Evolutionary conservation across 108 stramenopile species (phyloP).

Genomic region (Conticribra weissflogii): DNA sequence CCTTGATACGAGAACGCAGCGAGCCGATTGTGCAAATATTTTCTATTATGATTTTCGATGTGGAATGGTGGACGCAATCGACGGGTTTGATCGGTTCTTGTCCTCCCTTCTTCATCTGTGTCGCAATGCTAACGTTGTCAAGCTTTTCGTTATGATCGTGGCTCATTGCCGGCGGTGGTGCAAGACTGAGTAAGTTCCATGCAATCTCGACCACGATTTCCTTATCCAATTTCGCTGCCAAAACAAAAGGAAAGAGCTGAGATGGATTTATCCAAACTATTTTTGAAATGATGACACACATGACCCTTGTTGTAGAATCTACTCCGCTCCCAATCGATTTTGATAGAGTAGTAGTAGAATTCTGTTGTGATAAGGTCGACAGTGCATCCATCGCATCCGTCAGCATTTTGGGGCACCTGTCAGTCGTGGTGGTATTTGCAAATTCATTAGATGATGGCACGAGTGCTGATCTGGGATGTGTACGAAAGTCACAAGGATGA

Average conservation of each 20-base stretch:
- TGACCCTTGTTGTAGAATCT: constrained; percentile 12
- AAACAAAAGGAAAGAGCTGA: constrained; percentile 14
- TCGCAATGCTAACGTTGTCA: too few relatives aligned
- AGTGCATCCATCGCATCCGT: constrained; percentile 22
- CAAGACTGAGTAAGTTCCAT: constrained; percentile 19
- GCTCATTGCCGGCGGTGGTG: constrained; percentile 5
- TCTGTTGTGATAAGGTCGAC: neutral
- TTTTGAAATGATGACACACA: constrained; percentile 18
- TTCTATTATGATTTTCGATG: constrained; percentile 5
- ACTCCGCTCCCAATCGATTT: neutral
- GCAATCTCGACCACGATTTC: constrained; percentile 17
- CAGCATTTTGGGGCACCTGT: neutral
- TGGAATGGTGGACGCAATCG: constrained; percentile 7
- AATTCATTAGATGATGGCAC: constrained; percentile 5
- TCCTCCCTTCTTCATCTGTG: too few relatives aligned
- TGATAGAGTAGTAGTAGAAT: neutral
- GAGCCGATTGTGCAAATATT: constrained; percentile 10
- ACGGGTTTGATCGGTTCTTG: too few relatives aligned
- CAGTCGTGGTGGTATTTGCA: neutral
- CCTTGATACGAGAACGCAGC: constrained; percentile 8
- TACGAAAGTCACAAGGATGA: neutral
- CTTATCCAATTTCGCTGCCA: constrained; percentile 7
- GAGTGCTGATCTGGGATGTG: constrained; percentile 8
- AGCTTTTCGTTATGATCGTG: too few relatives aligned
- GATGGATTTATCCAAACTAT: constrained; percentile 14